phyloP scores from a whole-genome alignment of 495 filamentous ascomycete genomes.

The Aspergillus hancockii region DNA sequence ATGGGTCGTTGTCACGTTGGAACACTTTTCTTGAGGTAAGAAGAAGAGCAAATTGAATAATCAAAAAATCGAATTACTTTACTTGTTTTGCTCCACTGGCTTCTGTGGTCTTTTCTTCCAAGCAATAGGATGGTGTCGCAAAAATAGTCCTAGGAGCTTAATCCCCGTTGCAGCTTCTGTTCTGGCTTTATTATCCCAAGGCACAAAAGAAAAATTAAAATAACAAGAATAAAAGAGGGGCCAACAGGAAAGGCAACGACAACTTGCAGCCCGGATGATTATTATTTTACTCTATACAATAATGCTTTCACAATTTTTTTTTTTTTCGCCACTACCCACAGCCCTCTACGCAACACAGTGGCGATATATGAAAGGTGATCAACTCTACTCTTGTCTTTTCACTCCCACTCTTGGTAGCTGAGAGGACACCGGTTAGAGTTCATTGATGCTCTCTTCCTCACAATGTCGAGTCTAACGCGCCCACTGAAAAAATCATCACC shows the following conservation, averaged over 20 bases:
- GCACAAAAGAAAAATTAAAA: conserved; percentile 17
- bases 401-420: not conserved
- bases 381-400: not conserved
- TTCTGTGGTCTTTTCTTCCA: not conserved
- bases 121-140: not conserved
- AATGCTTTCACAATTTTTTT: not conserved
- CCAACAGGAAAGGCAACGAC: not conserved
- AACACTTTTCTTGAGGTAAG: not conserved
- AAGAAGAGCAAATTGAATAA: too few species aligned
- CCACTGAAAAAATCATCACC: conserved; percentile 10
- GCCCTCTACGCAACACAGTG: not conserved
- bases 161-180: not conserved
- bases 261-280: not conserved
- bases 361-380: not conserved
- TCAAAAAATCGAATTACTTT: not conserved
- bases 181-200: not conserved
- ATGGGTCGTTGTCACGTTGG: not conserved
- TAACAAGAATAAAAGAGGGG: conserved; percentile 5
- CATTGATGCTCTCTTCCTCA: conserved; percentile 5
- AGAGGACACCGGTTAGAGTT: not conserved
- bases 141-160: not conserved
- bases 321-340: not conserved
- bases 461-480: conserved; percentile 14
- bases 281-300: conserved; percentile 16
- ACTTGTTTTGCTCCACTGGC: not conserved